Percentiles rank a stretch among this genome's conserved stretches.
Evolutionary conservation across 257 asterid species (phyloP).

Genomic region (Fraxinus excelsior): DNA sequence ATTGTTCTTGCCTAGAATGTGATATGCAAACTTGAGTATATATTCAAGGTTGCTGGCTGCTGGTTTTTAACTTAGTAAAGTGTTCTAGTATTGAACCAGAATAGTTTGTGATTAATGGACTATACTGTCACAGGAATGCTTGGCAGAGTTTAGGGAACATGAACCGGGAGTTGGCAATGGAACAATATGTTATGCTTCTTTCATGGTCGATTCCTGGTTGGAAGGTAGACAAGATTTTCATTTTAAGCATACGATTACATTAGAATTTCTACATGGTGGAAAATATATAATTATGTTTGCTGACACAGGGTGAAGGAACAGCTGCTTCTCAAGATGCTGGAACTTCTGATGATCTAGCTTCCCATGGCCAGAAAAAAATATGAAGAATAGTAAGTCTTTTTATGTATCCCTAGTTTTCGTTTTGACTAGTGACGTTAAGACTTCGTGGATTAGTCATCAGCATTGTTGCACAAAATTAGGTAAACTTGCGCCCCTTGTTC

Average conservation of each 20-base stretch:
- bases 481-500: no score
- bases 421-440: background rate
- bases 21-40: background rate
- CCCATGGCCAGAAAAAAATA: background rate
- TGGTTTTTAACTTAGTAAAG: background rate
- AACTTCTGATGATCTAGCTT: slow-evolving; percentile 4
- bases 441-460: background rate
- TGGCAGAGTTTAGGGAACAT: slow-evolving; percentile 63
- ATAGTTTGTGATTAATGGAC: background rate
- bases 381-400: slow-evolving; percentile 4
- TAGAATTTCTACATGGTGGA: background rate
- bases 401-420: background rate
- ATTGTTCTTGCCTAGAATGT: background rate
- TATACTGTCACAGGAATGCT: slow-evolving; percentile 51
- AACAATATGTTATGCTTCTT: slow-evolving; percentile 53
- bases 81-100: background rate
- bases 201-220: slow-evolving; percentile 45
- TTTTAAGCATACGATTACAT: background rate
- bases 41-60: background rate
- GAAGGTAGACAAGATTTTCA: slow-evolving; percentile 36
- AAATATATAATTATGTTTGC: background rate
- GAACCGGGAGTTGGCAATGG: slow-evolving; percentile 65
- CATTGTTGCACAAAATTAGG: background rate
- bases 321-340: background rate
- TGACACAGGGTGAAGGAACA: slow-evolving; percentile 21